Conservation (phyloP, 2,329 filamentous ascomycete genomes). For the Colletotrichum sp. region DNA sequence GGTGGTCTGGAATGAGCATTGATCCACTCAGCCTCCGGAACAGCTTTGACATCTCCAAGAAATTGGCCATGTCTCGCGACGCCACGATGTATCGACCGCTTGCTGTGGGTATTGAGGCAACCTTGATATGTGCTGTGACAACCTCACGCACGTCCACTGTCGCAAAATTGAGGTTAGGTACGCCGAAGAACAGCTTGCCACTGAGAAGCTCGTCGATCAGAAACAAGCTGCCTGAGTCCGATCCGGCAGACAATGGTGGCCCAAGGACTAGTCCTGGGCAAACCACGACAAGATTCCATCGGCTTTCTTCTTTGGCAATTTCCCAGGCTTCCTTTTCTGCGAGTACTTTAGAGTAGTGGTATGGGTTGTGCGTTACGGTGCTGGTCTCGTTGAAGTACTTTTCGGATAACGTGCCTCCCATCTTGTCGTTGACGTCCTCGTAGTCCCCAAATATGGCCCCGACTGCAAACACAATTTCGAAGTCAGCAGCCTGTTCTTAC, state of each 20-base stretch:
- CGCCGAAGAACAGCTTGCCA: neutral
- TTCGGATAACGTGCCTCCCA: neutral
- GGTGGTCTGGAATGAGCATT: neutral
- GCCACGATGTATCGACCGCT: neutral
- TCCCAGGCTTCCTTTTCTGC: neutral
- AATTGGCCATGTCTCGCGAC: neutral
- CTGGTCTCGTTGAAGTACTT: neutral
- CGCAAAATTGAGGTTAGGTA: neutral
- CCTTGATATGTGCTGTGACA: neutral
- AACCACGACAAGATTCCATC: neutral
- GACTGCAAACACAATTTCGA: neutral
- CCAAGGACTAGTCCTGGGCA: neutral
- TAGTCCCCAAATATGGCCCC: neutral
- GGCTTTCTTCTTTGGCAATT: neutral
- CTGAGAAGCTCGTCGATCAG: neutral
- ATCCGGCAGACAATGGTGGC: neutral
- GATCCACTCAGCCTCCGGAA: neutral
- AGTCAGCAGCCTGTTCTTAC: neutral
- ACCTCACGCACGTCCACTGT: neutral
- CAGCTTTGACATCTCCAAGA: neutral
- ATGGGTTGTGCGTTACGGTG: neutral
- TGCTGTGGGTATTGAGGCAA: neutral
- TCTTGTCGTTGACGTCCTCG: neutral
- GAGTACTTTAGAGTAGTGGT: neutral
- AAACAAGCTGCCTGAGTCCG: neutral